phyloP scores from a whole-genome alignment of 23 red algal species.

The Gracilariopsis chorda region DNA sequence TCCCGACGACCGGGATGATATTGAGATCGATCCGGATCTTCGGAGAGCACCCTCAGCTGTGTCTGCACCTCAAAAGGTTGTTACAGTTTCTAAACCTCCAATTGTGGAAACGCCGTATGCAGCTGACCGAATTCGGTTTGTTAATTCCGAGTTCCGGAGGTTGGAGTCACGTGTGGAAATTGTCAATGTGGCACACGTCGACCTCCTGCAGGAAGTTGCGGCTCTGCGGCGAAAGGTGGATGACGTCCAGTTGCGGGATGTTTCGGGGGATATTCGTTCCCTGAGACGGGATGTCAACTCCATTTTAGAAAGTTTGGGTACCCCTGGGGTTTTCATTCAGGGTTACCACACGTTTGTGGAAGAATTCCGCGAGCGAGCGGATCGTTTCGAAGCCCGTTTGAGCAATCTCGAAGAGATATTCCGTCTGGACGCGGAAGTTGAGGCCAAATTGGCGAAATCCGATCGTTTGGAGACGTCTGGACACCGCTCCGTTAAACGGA shows the following conservation, averaged over 20 bases:
- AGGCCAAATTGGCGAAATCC: too few species aligned
- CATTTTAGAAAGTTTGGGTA: not conserved
- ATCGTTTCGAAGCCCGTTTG: too few species aligned
- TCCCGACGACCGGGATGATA: not conserved
- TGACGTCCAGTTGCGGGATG: not conserved
- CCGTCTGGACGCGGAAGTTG: too few species aligned
- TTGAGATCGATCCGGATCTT: not conserved
- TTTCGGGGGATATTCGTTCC: not conserved
- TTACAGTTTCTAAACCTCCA: not conserved
- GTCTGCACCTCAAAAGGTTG: not conserved
- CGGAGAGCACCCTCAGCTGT: not conserved
- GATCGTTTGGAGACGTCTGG: too few species aligned
- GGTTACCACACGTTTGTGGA: too few species aligned
- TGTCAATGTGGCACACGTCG: not conserved
- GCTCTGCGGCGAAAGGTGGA: not conserved
- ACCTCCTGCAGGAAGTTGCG: not conserved
- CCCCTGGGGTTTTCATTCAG: not conserved
- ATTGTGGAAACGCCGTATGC: not conserved
- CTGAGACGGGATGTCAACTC: not conserved
- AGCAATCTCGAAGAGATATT: too few species aligned
- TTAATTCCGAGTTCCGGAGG: not conserved
- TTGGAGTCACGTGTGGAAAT: not conserved
- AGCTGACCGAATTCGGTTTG: not conserved
- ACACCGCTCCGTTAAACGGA: too few species aligned
- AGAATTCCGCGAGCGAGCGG: too few species aligned